Conservation (phyloP, 2,329 filamentous ascomycete genomes). For the Monosporascus sp. region DNA sequence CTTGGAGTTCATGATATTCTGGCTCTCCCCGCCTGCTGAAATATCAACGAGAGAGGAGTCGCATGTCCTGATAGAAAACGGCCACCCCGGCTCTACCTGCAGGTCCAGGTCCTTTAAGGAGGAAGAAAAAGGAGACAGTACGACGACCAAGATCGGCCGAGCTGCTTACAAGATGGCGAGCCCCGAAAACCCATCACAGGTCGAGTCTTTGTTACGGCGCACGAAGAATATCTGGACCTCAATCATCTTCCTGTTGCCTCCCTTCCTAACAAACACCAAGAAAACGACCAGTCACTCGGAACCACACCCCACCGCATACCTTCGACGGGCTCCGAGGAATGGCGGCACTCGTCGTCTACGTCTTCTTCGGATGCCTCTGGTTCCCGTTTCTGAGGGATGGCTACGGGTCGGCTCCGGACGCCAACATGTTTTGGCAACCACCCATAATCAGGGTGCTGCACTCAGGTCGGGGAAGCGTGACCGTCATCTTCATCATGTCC, state of each 20-base stretch:
- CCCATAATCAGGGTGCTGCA: conserved; percentile 26
- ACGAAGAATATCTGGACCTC: not conserved
- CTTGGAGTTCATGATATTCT: not conserved
- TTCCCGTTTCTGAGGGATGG: conserved; percentile 3
- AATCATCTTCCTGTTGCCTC: not conserved
- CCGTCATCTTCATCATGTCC: conserved; percentile 32
- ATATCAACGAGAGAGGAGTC: not conserved
- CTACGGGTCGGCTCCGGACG: not conserved
- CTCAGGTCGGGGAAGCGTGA: conserved; percentile 25
- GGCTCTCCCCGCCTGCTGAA: not conserved
- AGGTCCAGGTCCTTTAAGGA: not conserved
- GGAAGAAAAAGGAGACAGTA: not conserved
- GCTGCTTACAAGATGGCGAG: not conserved
- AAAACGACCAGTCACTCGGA: not conserved
- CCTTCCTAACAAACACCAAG: not conserved
- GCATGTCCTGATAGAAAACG: not conserved
- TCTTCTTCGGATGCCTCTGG: conserved; percentile 3
- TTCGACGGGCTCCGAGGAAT: conserved; percentile 2
- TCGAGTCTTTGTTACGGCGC: not conserved
- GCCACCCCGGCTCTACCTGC: not conserved
- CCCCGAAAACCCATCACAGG: not conserved
- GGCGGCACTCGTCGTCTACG: conserved; percentile 1
- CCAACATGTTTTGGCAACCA: conserved; percentile 14
- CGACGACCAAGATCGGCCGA: not conserved
- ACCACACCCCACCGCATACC: not conserved